Base-by-base conservation (phyloP, 1,284 basidiomycete species). In the Ustilago sp. region DNA sequence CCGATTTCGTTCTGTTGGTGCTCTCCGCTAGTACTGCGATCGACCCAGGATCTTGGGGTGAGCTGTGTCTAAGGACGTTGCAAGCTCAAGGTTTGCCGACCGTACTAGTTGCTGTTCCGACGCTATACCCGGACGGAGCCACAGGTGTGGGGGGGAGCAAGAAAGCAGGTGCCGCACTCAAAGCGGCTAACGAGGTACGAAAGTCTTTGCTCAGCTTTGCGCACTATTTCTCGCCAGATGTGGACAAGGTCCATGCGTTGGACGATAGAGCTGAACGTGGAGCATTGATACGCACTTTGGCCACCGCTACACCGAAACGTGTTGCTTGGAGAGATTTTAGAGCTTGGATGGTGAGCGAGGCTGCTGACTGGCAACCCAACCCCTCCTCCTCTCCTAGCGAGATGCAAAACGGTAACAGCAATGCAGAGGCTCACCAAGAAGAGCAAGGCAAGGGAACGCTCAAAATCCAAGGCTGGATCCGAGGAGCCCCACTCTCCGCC, bases 161-260 rank as follows among this genome's bases (percentile, higher is more conserved):
- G 38, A 82, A 80, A 58, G 70, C 77, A 8, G 79, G 77, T 15
- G 57, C 76, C 1, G 61, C 69, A 8, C 63, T 71, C 19, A 80
- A 80, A 35, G 83, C 82, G 1, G 76, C 75, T 41, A 83, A 83
- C 63, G 82, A 80, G 35, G 78, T 78, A 48, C 79, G 84, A 58
- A 85, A 84, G 70, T 78, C 74, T 31, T 68, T 86, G 19, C 63
- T 83, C 57, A 77, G 76, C 68, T 86, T 98, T 88, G 91, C 95
- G 62, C 91, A 92, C 75, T 98, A 99, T 87, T 99, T 99, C 86
- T 93, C 94, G 66, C 96, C 96, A 0, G 89, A 90, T n/a, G 92
- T 94, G 75, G 88, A 89, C 41, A 89, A 89, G 79, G 84, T 90
- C 4, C 87, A 89, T 79, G 58, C 88, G 89, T 89, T 71, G 55